Conservation (phyloP, 345 rosid species). For the Garcia nutans region DNA sequence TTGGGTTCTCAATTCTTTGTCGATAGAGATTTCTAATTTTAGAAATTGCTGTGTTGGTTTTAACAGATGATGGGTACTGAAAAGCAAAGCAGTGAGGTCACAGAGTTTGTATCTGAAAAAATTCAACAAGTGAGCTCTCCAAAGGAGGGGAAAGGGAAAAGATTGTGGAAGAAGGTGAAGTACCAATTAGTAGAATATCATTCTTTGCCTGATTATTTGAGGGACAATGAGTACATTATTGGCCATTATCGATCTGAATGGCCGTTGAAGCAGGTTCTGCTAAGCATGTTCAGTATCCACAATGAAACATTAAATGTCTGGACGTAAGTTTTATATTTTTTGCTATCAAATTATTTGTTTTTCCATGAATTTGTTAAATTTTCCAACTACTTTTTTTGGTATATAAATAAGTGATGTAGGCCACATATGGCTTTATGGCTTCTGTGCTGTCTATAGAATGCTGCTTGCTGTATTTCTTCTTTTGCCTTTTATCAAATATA, state of each 20-base stretch:
- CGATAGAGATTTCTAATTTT: background rate
- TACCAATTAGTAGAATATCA: slow-evolving; percentile 92
- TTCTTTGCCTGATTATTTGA: slow-evolving; percentile 72
- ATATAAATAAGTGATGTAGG: slow-evolving; percentile 1
- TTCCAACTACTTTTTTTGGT: background rate
- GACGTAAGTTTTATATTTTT: slow-evolving; percentile 59
- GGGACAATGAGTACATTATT: slow-evolving; percentile 82
- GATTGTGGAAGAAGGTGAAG: slow-evolving; percentile 81
- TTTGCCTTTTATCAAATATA: background rate
- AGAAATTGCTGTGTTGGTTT: slow-evolving; percentile 5
- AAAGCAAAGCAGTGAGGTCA: slow-evolving; percentile 25
- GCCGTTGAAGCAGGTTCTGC: slow-evolving; percentile 84
- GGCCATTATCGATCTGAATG: slow-evolving; percentile 90
- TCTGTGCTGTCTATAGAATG: slow-evolving; percentile 3
- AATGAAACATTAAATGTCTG: slow-evolving; percentile 94
- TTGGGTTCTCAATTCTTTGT: background rate
- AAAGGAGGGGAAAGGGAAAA: slow-evolving; percentile 67
- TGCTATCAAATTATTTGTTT: background rate
- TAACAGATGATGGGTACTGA: slow-evolving; percentile 40
- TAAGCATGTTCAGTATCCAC: slow-evolving; percentile 81
- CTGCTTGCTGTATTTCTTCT: slow-evolving; percentile 3
- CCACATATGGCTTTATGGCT: background rate
- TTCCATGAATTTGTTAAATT: background rate
- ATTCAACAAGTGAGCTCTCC: slow-evolving; percentile 25
- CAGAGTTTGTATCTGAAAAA: slow-evolving; percentile 36